Conservation (phyloP, 2,329 filamentous ascomycete genomes). For the Botrytis cinerea region DNA sequence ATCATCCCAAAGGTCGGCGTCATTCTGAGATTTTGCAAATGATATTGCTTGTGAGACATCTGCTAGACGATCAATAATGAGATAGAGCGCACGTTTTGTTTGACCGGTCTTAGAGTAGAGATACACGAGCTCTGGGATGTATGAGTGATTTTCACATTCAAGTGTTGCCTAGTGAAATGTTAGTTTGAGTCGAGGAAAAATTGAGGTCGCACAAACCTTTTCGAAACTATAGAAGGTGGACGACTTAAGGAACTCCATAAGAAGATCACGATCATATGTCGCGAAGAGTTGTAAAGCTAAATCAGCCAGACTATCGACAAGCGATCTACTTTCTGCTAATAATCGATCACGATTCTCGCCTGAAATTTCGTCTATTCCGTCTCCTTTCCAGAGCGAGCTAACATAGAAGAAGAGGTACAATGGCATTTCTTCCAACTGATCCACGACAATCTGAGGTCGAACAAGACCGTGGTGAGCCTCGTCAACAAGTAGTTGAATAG, state of each 20-base stretch:
- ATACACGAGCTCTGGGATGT: constrained; percentile 91
- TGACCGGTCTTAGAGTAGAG: constrained; percentile 94
- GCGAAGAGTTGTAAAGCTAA: constrained; percentile 85
- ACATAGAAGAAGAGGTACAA: constrained; percentile 93
- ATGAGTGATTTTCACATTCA: constrained; percentile 80
- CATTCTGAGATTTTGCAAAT: constrained; percentile 91
- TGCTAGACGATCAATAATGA: constrained; percentile 91
- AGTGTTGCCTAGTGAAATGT: constrained; percentile 56
- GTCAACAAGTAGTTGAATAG: constrained; percentile 82
- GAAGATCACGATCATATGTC: constrained; percentile 72
- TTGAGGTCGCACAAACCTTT: constrained; percentile 49
- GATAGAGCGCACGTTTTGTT: constrained; percentile 84
- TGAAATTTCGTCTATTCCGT: constrained; percentile 58
- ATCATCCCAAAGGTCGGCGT: constrained; percentile 92
- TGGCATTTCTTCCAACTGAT: constrained; percentile 69
- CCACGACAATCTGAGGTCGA: constrained; percentile 72
- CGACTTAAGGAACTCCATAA: constrained; percentile 84
- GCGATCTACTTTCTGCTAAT: constrained; percentile 59
- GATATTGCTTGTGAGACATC: constrained; percentile 91
- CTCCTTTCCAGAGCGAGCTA: constrained; percentile 78
- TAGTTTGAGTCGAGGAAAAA: not conserved
- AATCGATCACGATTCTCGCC: constrained; percentile 58
- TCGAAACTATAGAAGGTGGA: constrained; percentile 90
- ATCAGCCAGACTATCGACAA: constrained; percentile 87
- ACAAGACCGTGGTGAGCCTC: constrained; percentile 90